Evolutionary conservation across 345 rosid genomes (phyloP), one percentile per base, ranked within the genome.

Genomic region (Pelargonium nanum): DNA sequence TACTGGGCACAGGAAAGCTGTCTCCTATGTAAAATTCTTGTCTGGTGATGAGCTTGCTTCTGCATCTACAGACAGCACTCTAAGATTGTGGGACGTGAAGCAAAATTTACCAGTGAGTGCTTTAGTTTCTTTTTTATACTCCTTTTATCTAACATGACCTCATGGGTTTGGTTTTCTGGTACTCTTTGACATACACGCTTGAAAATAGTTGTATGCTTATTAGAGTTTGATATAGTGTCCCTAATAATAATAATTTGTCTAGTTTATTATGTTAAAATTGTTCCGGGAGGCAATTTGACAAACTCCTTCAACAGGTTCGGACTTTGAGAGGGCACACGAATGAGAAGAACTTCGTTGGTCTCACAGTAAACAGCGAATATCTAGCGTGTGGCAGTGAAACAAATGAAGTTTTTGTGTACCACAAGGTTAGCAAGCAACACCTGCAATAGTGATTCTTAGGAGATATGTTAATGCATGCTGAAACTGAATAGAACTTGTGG

Each of bases 301-400:
- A 30, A 40, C 13, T 40, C 48, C 32, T 28, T 28, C 4, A 7
- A 53, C 88, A 93, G 99, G 91, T 89, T 54, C 89, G 92, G 2
- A 86, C 95, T 12, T 82, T 90, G 52, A 83, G 73, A 75, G 97
- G 97, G 60, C 99, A 94, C 72, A 80, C 86, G 16, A 93, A 94
- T 55, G 97, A 94, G 81, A 94, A 90, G 80, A 94, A 94, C 68
- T 94, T 90, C 26, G 97, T 90, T 22, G 99, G 99, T 60, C 88
- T 94, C 34, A 79, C 92, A 0, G 96, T 94, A 57, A 94, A 83
- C 62, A 80, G 85, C 1, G 89, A 90, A 71, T 90, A 81, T 73
- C 82, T 94, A 4, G 90, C 95, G 2, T 94, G 99, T 10, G 99
- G 99, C 63, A 94, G 99, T 34, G 99, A 94, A 78, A 81, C 90